These are phyloP conservation scores for Trametes sp. DNA, from an alignment of 1,284 basidiomycete genomes.

Conservation along the genomic window DNA sequence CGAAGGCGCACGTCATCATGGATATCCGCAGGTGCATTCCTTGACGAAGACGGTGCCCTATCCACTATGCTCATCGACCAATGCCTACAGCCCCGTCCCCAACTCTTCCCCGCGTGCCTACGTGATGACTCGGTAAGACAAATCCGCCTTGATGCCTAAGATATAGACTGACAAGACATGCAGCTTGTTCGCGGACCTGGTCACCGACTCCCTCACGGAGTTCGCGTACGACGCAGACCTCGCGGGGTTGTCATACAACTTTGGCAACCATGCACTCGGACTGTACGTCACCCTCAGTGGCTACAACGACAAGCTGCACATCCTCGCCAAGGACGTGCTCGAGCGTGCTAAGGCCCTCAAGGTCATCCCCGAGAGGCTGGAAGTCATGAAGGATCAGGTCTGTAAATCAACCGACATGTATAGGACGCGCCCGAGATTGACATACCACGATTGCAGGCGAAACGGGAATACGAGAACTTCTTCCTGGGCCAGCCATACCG, in stretches of 20 bases:
- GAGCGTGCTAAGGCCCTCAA: constrained; percentile 75
- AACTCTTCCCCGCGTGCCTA: constrained; percentile 63
- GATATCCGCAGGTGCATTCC: constrained; percentile 82
- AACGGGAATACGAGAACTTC: constrained; percentile 87
- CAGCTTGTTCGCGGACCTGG: constrained; percentile 88
- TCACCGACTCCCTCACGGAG: constrained; percentile 90
- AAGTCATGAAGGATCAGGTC: constrained; percentile 88
- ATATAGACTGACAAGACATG: constrained; percentile 46
- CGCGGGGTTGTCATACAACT: constrained; percentile 86
- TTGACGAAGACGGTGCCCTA: background rate
- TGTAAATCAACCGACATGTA: constrained; percentile 20
- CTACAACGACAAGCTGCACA: constrained; percentile 94
- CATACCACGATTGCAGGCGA: constrained; percentile 52
- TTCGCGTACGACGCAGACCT: constrained; percentile 94
- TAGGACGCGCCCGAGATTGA: background rate
- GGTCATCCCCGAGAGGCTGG: constrained; percentile 78
- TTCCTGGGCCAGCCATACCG: constrained; percentile 86
- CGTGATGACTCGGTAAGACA: constrained; percentile 67
- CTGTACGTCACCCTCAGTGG: constrained; percentile 80
- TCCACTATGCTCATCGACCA: background rate
- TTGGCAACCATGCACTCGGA: constrained; percentile 73
- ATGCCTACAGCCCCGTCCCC: constrained; percentile 54
- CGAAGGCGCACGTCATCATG: constrained; percentile 80
- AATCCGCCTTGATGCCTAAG: too few species aligned
- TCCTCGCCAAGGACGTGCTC: constrained; percentile 81